Conservation (phyloP, 805 yeast species). For the Sungouiella thailandica region DNA sequence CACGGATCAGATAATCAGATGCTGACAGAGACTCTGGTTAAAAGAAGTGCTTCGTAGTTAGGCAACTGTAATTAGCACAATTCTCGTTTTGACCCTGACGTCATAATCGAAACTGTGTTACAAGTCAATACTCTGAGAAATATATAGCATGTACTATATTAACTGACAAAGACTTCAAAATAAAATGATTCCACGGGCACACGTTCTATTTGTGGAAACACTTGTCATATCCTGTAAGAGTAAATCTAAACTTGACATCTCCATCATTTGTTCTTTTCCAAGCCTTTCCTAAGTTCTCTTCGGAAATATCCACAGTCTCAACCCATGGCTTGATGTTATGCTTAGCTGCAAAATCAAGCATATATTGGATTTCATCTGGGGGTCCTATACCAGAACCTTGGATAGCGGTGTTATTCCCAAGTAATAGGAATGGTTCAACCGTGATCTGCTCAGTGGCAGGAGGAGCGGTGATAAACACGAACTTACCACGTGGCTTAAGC, state of each 20-base stretch:
- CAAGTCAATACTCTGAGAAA: too few species aligned
- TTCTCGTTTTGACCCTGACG: too few species aligned
- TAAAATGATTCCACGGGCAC: too few species aligned
- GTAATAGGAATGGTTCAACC: constrained; percentile 8
- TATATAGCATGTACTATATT: too few species aligned
- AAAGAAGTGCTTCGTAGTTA: too few species aligned
- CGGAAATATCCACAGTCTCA: constrained; percentile 14
- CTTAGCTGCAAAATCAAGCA: constrained; percentile 16
- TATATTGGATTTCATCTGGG: constrained; percentile 11
- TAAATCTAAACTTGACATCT: constrained; percentile 14
- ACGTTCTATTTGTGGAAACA: constrained; percentile 6
- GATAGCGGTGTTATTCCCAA: constrained; percentile 11
- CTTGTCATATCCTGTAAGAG: constrained; percentile 15
- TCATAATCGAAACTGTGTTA: too few species aligned
- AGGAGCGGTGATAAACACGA: constrained; percentile 14
- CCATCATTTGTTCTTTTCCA: constrained; percentile 14
- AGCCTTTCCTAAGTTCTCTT: constrained; percentile 12
- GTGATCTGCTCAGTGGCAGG: constrained; percentile 7
- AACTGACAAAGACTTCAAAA: too few species aligned
- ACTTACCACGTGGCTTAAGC: constrained; percentile 13
- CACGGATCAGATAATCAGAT: too few species aligned
- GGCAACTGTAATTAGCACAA: too few species aligned
- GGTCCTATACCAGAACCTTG: constrained; percentile 14
- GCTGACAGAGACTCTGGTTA: too few species aligned
- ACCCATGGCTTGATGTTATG: constrained; percentile 16